phyloP scores from a whole-genome alignment of 345 rosid species.

The Pistacia vera region DNA sequence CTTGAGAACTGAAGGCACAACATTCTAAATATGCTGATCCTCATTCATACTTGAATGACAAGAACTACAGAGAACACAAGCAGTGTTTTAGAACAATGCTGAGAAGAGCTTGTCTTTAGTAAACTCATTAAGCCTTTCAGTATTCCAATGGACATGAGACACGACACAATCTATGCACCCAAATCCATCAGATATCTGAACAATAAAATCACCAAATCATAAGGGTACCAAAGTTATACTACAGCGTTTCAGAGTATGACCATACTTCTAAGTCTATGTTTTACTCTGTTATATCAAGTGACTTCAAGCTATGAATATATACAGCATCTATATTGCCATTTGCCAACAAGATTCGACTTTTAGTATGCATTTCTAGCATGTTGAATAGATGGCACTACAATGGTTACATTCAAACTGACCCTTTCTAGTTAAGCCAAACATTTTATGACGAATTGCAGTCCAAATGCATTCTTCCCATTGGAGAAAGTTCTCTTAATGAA shows the following conservation, averaged over 20 bases:
- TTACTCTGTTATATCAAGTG: neutral
- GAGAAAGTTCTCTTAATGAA: neutral
- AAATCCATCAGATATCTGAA: neutral
- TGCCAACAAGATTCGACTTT: neutral
- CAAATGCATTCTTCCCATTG: neutral
- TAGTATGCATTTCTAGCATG: neutral
- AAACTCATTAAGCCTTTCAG: neutral
- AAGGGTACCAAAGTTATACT: neutral
- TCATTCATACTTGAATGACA: neutral
- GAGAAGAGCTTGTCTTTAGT: neutral
- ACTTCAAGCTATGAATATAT: neutral
- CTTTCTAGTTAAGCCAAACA: neutral
- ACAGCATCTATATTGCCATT: neutral
- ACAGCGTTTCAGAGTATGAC: neutral
- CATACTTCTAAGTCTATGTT: neutral
- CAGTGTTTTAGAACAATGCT: neutral
- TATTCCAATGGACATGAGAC: neutral
- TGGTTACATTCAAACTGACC: neutral
- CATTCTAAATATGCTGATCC: neutral
- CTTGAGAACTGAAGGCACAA: neutral
- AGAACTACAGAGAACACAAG: neutral
- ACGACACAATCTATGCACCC: neutral
- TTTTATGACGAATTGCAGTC: neutral
- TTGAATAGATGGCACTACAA: neutral
- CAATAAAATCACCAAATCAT: neutral